Evolutionary conservation across 1,139 yeast genomes (phyloP), one percentile per base, ranked within the genome.

Genomic region (Nakaseomyces delphensis): DNA sequence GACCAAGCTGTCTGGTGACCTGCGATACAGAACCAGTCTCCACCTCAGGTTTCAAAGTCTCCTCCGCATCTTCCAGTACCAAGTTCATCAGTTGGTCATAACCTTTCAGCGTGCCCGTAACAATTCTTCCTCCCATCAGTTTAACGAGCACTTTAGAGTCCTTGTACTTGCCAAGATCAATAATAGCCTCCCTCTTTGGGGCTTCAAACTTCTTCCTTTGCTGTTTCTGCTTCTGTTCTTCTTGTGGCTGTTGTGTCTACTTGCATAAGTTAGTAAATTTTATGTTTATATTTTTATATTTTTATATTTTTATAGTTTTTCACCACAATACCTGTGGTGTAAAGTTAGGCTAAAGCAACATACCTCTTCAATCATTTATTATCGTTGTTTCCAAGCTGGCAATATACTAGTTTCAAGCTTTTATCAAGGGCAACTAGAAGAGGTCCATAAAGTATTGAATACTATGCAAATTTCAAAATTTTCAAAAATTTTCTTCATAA

Each of bases 21-120:
- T 66, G 67, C 33, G 70, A 69, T 41, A 68, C 62, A 16, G 53
- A 45, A 6, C 74, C 70, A 7, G 43, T 38, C 24, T 71, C 79
- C 48, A 80, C 86, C 41, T 77, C 80, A 14, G 79, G 74, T 60
- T 83, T 71, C 43, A 80, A 53, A 24, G 72, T 73, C 61, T 91
- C 96, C 39, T 73, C 72, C 10, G 84, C 89, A 38, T 87, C 80
- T 55, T 87, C 96, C 52, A 91, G 73, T 7, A 91, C 97, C 54
- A 91, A 70, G 65, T 91, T 91, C 94, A 89, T 83, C 63, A 87
- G 72, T 62, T 84, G 94, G 62, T 91, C 98, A 60, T 74, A 87
- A 15, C 98, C 97, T 56, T 83, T 85, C 54, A 91, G 72, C 0
- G 68, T 66, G 19, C 98, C 98, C 20, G 73, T 71, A 8, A 89